Evolutionary conservation across 305 asterid genomes (phyloP).

Genomic region (Fraxinus sp.): DNA sequence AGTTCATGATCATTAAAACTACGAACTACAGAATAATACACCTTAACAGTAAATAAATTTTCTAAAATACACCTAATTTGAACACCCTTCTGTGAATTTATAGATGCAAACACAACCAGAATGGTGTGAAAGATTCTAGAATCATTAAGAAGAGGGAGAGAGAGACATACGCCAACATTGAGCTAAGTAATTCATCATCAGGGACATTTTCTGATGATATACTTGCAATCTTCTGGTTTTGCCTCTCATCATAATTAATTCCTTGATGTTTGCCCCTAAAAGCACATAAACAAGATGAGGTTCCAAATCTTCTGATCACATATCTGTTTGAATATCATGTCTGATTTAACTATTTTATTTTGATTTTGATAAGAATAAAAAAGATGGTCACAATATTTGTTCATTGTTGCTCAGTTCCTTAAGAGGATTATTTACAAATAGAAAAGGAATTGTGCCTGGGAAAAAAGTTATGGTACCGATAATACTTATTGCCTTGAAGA

Average conservation of each 20-base stretch:
- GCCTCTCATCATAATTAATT: conserved; percentile 32
- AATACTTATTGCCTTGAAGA: conserved; percentile 13
- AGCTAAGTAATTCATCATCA: conserved; percentile 61
- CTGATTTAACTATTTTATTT: conserved; percentile 2
- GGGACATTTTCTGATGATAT: conserved; percentile 39
- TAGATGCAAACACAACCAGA: conserved; percentile 9
- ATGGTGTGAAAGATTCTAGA: conserved; percentile 13
- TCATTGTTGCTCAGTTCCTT: background rate
- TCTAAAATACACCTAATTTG: background rate
- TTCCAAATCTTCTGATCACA: conserved; percentile 20
- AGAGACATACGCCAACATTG: conserved; percentile 45
- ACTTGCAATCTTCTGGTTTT: conserved; percentile 36
- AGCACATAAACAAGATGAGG: conserved; percentile 22
- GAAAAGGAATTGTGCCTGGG: background rate
- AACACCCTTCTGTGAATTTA: conserved; percentile 7
- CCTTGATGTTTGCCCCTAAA: conserved; percentile 48
- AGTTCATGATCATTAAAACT: background rate
- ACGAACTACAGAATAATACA: background rate
- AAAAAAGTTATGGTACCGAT: background rate
- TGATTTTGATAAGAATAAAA: background rate
- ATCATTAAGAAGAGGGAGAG: conserved; percentile 20
- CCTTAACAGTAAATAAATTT: background rate
- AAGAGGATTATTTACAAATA: background rate
- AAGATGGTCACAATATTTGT: conserved; percentile 9
- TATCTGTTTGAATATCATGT: conserved; percentile 5